These are phyloP conservation scores for Turnera subulata DNA, from an alignment of 345 rosid genomes.

Conservation along the genomic window DNA sequence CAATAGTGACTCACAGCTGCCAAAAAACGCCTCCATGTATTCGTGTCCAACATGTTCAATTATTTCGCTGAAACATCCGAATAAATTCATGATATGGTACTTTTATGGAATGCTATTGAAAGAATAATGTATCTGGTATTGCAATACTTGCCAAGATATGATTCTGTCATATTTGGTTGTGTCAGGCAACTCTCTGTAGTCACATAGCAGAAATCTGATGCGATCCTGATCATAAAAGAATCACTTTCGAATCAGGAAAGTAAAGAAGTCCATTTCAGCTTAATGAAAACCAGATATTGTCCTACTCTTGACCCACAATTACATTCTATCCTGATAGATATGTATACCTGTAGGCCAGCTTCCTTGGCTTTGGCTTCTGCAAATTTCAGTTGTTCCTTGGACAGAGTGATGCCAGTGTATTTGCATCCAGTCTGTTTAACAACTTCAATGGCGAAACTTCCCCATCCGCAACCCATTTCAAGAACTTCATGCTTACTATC, in stretches of 20 bases:
- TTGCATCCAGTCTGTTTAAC: conserved; percentile 82
- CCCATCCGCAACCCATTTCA: conserved; percentile 96
- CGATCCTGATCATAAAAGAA: conserved; percentile 35
- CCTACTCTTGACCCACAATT: no score
- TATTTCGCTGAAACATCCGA: conserved; percentile 65
- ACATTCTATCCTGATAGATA: no score
- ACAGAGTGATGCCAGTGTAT: conserved; percentile 81
- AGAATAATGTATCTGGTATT: no score
- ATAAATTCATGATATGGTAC: no score
- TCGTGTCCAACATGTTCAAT: conserved; percentile 92
- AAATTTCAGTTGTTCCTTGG: conserved; percentile 65
- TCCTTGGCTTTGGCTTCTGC: conserved; percentile 70
- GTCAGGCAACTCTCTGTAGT: conserved; percentile 65
- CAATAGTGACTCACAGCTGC: conserved; percentile 64
- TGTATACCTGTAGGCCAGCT: conserved; percentile 77
- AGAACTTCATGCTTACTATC: conserved; percentile 58
- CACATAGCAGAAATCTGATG: conserved; percentile 62
- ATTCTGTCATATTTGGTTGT: conserved; percentile 65
- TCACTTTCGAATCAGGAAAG: background rate
- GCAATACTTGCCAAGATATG: conserved; percentile 66
- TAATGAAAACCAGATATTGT: no score
- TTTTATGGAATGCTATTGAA: no score
- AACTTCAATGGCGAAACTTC: conserved; percentile 77
- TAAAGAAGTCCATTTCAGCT: no score
- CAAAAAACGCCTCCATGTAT: conserved; percentile 76